Base-by-base conservation (phyloP, 441 rosid species). In the Mallotus japonicus region DNA sequence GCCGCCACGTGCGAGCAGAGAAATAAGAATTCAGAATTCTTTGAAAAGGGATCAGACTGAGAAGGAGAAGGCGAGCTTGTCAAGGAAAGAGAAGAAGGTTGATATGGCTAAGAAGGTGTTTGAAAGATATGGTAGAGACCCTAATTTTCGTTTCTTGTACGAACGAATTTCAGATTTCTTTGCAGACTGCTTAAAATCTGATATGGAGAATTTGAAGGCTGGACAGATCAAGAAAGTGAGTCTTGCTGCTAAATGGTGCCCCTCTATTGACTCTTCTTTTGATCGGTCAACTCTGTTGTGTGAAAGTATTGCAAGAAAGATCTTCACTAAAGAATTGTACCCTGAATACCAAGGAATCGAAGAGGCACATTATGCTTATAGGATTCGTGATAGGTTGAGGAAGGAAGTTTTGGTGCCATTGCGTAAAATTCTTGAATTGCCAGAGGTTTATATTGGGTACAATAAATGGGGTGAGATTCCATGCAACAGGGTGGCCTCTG, bases 181-280 rank as follows among this genome's bases (percentile, higher is more conserved):
- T 8, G 80, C 80, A 0, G 78, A 73, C 0, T 13, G 61, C 46
- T 47, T 77, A 24, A 77, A 71, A 57, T 17, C 51, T 4, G 81
- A 80, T 19, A 16, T 74, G 59, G 73, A 71, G 22, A 20, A 37
- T 32, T 6, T 80, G 37, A 71, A 67, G 13, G 66, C 83, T 6
- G 67, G 73, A 0, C 16, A 71, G 1, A 16, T n/a, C 7, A 55
- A 0, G 6, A 67, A 74, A 20, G 37, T 77, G 51, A 71, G 78
- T 32, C 72, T 80, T 22, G 83, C 80, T 0, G 83, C 78, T 6
- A 80, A 80, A 62, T 80, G 83, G 80, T 80, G 83, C 8, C 78
- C 83, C 0, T 80, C 80, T 5, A 22, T 73, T 9, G 78, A 70
- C 32, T 76, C 80, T 16, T 76, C 80, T 0, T 76, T 73, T 37